Evolutionary conservation across 768 basidiomycete species (phyloP), one percentile per base, ranked within the genome.

Genomic region (Hygrocybe punicea): DNA sequence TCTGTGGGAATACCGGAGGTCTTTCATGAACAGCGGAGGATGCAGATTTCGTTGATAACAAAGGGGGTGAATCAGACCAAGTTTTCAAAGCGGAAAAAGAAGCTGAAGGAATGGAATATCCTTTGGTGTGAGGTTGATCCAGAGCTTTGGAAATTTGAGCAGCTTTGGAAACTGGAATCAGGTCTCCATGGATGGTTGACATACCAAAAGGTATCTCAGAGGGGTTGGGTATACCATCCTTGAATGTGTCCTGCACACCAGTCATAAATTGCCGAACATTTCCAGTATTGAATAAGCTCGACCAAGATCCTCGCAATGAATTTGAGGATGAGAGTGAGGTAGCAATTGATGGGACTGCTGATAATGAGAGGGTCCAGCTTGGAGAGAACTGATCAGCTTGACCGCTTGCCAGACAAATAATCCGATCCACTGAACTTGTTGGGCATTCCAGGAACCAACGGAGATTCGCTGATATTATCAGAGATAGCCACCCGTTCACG

Each of bases 261-360:
- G 77, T 76, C 76, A 91, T 84, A 57, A 91, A 82, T 55, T 89
- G 86, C 24, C 86, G 78, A 71, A 91, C 75, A 42, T 76, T 80
- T 16, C 81, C 82, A 1, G 87, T 73, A 58, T 84, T 86, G 67
- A 90, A 88, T 10, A 92, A 65, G 63, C 84, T 91, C 0, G 89
- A 87, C 91, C 91, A 92, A 0, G 91, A 90, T 8, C 84, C 88
- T 44, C 84, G 78, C 2, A 90, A 90, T 3, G 87, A 84, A 46
- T 72, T 80, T 0, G 85, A 84, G 0, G 83, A 74, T 45, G 78
- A 72, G 39, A 81, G 73, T 17, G 70, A 68, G 10, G 76, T 63
- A 1, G 77, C 8, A 8, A 29, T 8, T 29, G 78, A 4, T 78
- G 72, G 1, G 83, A 79, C 0, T 79, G 70, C 16, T 79, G 69